These are phyloP conservation scores for Scenedesmus sp. DNA, from an alignment of 163 green algal genomes.

Conservation along the genomic window DNA sequence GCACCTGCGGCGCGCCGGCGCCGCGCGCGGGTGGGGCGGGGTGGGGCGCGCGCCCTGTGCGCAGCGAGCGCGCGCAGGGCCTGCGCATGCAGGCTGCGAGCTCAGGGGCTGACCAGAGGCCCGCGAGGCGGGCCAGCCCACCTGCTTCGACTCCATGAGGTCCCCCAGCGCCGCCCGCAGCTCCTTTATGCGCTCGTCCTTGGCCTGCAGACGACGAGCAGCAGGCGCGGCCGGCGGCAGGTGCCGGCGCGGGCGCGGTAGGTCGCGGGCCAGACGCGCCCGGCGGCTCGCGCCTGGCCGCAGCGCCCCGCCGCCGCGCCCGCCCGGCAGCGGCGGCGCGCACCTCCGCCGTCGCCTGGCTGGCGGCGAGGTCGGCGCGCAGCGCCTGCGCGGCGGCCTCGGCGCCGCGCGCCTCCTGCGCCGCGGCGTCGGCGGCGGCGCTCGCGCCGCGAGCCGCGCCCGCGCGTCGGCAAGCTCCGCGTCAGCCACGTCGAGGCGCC, in stretches of 20 bases:
- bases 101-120: not conserved
- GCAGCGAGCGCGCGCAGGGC: too few relatives aligned
- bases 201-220: constrained; percentile 45
- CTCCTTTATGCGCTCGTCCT: constrained; percentile 58
- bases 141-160: constrained; percentile 35
- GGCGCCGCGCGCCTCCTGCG: too few relatives aligned
- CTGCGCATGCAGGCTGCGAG: too few relatives aligned
- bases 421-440: too few relatives aligned
- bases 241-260: not conserved
- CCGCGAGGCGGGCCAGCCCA: too few relatives aligned
- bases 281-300: too few relatives aligned
- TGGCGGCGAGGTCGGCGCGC: constrained; percentile 20
- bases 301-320: too few relatives aligned
- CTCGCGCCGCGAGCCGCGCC: too few relatives aligned
- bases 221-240: not conserved
- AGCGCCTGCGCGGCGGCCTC: too few relatives aligned
- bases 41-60: not conserved
- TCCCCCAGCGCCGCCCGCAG: constrained; percentile 46
- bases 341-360: not conserved
- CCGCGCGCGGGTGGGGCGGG: too few relatives aligned
- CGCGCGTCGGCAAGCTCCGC: constrained; percentile 20
- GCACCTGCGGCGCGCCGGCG: constrained; percentile 4
- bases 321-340: too few relatives aligned
- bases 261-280: not conserved
- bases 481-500: constrained; percentile 4